Evolutionary conservation across 1,139 yeast species (phyloP).

Genomic region (Pichia sp.): DNA sequence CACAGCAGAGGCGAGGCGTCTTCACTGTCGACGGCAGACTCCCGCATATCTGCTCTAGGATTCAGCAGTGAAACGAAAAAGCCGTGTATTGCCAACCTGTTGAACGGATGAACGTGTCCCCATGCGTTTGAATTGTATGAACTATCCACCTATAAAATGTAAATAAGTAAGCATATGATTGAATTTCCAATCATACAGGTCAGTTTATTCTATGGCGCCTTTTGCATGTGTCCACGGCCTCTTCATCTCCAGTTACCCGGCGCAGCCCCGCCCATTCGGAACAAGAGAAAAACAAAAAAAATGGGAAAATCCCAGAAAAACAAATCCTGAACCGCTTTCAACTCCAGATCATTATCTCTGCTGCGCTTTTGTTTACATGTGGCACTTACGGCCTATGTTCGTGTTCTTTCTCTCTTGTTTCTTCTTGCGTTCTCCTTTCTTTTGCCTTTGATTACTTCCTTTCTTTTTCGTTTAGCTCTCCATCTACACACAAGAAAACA

Average conservation of each 20-base stretch:
- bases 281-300: too few species aligned
- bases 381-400: neutral
- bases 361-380: neutral
- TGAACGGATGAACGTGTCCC: neutral
- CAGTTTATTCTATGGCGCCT: too few species aligned
- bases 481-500: neutral
- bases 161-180: neutral
- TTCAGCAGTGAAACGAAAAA: neutral
- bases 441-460: neutral
- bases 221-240: too few species aligned
- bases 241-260: neutral
- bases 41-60: neutral
- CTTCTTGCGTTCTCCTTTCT: neutral
- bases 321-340: neutral
- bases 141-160: neutral
- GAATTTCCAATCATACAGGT: too few species aligned
- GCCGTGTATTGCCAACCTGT: conserved; percentile 3
- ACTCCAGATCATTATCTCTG: neutral
- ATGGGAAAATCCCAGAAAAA: neutral
- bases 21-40: neutral
- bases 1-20: neutral
- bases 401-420: neutral
- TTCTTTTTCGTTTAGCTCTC: neutral
- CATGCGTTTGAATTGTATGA: neutral
- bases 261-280: neutral